Evolutionary conservation across 495 filamentous ascomycete species (phyloP).

Genomic region (Aspergillus olivimuriae): DNA sequence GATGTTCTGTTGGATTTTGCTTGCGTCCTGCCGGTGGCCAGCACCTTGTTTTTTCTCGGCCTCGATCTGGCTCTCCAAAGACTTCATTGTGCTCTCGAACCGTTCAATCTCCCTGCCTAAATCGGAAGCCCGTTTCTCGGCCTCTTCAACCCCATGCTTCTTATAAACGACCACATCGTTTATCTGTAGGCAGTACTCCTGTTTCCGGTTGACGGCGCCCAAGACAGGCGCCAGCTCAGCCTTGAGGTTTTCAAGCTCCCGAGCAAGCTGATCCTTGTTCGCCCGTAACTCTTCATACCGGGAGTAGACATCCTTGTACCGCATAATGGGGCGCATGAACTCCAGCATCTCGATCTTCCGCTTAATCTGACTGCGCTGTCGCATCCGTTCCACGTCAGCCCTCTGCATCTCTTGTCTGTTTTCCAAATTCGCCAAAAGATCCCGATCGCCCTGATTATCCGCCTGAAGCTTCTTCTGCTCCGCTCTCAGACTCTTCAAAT

Average conservation of each 20-base stretch:
- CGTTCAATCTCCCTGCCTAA: slow-evolving; percentile 43
- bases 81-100: slow-evolving; percentile 47
- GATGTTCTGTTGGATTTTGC: slow-evolving; percentile 35
- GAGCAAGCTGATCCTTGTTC: slow-evolving; percentile 37
- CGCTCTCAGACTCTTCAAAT: slow-evolving; percentile 62
- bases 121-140: slow-evolving; percentile 47
- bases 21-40: slow-evolving; percentile 45
- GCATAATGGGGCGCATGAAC: slow-evolving; percentile 55
- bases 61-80: slow-evolving; percentile 47
- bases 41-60: slow-evolving; percentile 49
- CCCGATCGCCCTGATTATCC: slow-evolving; percentile 51
- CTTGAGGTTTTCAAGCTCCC: slow-evolving; percentile 51
- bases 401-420: slow-evolving; percentile 69
- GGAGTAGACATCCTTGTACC: slow-evolving; percentile 44
- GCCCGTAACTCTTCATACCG: slow-evolving; percentile 38
- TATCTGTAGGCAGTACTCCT: slow-evolving; percentile 48
- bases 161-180: slow-evolving; percentile 45
- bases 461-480: slow-evolving; percentile 60
- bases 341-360: slow-evolving; percentile 61
- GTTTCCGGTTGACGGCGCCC: slow-evolving; percentile 56
- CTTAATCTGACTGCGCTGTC: slow-evolving; percentile 64
- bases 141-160: slow-evolving; percentile 40
- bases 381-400: slow-evolving; percentile 76
- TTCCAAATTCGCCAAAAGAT: slow-evolving; percentile 58
- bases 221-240: slow-evolving; percentile 61